phyloP scores from a whole-genome alignment of 2,329 filamentous ascomycete species.

The Colletotrichum tamarilloi region DNA sequence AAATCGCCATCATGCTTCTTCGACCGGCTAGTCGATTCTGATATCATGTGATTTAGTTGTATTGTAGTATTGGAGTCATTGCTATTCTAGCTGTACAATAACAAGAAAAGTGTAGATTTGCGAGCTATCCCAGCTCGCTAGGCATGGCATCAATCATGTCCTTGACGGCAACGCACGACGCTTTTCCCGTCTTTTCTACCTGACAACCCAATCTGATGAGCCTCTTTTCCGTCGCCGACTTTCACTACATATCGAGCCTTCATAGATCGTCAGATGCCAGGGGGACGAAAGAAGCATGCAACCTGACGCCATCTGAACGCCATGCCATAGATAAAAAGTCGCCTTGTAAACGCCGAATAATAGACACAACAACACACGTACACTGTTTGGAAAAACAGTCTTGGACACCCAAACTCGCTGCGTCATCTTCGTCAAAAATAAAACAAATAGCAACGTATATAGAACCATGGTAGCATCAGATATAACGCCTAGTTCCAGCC shows the following conservation, averaged over 20 bases:
- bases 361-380: background rate
- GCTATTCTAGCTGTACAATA: slow-evolving; percentile 24
- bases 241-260: background rate
- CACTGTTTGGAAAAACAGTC: slow-evolving; percentile 18
- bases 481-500: slow-evolving; percentile 9
- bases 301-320: slow-evolving; percentile 22
- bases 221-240: background rate
- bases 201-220: background rate
- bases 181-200: background rate
- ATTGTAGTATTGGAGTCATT: slow-evolving; percentile 3
- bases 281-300: background rate
- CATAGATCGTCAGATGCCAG: background rate
- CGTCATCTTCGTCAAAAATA: slow-evolving; percentile 29
- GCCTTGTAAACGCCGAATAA: slow-evolving; percentile 6
- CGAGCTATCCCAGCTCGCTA: slow-evolving; percentile 13
- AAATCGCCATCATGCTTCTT: background rate
- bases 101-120: slow-evolving; percentile 17
- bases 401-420: slow-evolving; percentile 30
- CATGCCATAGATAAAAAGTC: background rate
- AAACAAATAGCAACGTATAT: background rate
- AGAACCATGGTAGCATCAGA: background rate
- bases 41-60: background rate
- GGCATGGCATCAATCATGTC: slow-evolving; percentile 9
- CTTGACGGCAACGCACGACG: background rate
- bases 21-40: background rate